These are phyloP conservation scores for Citropsis articulata DNA, from an alignment of 345 rosid species.

Conservation along the genomic window DNA sequence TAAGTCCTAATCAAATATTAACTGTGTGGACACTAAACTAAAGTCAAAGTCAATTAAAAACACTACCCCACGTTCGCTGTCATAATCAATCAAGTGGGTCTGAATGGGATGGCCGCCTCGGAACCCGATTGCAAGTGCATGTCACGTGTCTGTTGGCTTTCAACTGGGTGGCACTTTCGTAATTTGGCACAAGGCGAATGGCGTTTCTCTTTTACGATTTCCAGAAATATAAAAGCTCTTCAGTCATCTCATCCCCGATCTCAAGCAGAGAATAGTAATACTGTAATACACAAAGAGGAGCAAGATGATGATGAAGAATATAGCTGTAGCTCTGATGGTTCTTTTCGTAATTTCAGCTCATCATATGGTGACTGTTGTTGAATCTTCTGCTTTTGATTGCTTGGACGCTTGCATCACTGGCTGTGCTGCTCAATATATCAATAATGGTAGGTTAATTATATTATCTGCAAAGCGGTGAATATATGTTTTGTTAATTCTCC, in stretches of 20 bases:
- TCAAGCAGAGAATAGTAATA: neutral
- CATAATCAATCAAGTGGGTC: too few relatives aligned
- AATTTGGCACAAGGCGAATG: neutral
- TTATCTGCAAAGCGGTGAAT: too few relatives aligned
- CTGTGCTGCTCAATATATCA: slow-evolving; percentile 43
- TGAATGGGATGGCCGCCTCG: neutral
- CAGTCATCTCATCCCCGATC: neutral
- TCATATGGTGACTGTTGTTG: slow-evolving; percentile 29
- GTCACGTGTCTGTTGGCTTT: neutral
- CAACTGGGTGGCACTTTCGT: neutral
- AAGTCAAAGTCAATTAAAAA: neutral
- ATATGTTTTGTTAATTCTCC: too few relatives aligned
- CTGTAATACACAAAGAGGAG: too few relatives aligned
- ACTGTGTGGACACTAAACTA: too few relatives aligned
- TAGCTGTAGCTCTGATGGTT: slow-evolving; percentile 20
- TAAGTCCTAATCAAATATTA: too few relatives aligned
- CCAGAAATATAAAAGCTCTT: neutral
- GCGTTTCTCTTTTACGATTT: neutral
- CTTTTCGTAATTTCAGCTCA: slow-evolving; percentile 10
- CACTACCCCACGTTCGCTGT: neutral
- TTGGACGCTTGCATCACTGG: slow-evolving; percentile 49
- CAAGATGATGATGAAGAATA: slow-evolving; percentile 24
- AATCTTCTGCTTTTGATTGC: slow-evolving; percentile 38
- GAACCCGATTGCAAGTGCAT: neutral
- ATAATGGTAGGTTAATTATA: slow-evolving; percentile 17